Evolutionary conservation across 805 yeast genomes (phyloP).

Genomic region (Candida lessepsii): DNA sequence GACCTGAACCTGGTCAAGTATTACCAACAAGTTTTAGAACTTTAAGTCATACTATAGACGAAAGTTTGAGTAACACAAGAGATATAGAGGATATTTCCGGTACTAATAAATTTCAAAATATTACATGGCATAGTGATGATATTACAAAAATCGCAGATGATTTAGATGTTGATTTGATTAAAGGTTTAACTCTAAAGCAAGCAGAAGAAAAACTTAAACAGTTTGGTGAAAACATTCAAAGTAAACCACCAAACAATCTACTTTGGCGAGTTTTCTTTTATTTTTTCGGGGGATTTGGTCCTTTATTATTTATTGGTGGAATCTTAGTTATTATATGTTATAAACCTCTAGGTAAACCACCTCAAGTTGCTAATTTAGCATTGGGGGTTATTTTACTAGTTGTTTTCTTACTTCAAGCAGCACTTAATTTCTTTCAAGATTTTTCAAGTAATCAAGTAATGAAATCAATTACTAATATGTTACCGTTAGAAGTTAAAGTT

Average conservation of each 20-base stretch:
- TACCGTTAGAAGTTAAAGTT: slow-evolving; percentile 37
- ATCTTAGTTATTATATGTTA: slow-evolving; percentile 42
- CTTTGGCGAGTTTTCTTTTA: slow-evolving; percentile 34
- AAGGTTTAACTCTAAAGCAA: slow-evolving; percentile 23
- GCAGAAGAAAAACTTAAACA: slow-evolving; percentile 15
- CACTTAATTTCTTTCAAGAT: slow-evolving; percentile 47
- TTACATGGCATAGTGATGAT: slow-evolving; percentile 31
- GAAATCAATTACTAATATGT: slow-evolving; percentile 45
- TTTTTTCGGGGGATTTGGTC: slow-evolving; percentile 50
- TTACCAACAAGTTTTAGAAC: slow-evolving; percentile 39
- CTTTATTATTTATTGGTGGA: slow-evolving; percentile 40
- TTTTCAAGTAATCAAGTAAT: slow-evolving; percentile 46
- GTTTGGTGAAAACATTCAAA: slow-evolving; percentile 36
- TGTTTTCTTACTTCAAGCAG: slow-evolving; percentile 43
- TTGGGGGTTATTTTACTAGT: slow-evolving; percentile 40
- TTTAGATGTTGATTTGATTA: slow-evolving; percentile 18
- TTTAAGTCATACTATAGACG: slow-evolving; percentile 35
- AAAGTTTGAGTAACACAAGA: neutral
- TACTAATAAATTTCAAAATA: slow-evolving; percentile 19
- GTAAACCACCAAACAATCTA: slow-evolving; percentile 34
- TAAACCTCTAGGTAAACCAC: slow-evolving; percentile 51
- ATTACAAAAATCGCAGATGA: slow-evolving; percentile 21
- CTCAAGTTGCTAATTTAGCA: slow-evolving; percentile 41
- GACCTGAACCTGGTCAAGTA: slow-evolving; percentile 16
- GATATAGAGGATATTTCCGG: slow-evolving; percentile 12